These are phyloP conservation scores for Didymella pinodella DNA, from an alignment of 2,329 filamentous ascomycete genomes.

Conservation along the genomic window DNA sequence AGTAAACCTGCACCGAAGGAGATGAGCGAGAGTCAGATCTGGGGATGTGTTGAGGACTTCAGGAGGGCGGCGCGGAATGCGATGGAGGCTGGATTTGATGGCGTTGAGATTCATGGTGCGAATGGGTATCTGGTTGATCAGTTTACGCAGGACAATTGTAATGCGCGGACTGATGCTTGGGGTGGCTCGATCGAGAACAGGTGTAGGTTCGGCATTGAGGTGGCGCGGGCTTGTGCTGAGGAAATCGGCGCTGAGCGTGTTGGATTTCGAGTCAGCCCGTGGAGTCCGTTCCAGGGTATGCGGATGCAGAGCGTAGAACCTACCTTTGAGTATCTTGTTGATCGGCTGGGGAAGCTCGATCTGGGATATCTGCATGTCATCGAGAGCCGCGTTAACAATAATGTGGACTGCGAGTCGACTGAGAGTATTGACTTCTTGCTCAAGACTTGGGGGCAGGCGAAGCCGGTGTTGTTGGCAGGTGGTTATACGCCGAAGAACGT, in stretches of 20 bases:
- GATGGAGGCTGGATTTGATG: constrained; percentile 64
- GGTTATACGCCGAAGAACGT: constrained; percentile 49
- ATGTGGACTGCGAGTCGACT: constrained; percentile 40
- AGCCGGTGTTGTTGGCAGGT: constrained; percentile 48
- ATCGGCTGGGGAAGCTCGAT: constrained; percentile 58
- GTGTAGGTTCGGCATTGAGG: constrained; percentile 60
- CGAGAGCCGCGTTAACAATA: constrained; percentile 63
- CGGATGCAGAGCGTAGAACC: constrained; percentile 67
- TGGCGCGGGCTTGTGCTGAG: constrained; percentile 58
- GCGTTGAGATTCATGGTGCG: constrained; percentile 63
- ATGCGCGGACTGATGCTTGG: constrained; percentile 59
- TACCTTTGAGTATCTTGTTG: constrained; percentile 66
- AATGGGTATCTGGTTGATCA: constrained; percentile 72
- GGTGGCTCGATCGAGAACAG: constrained; percentile 61
- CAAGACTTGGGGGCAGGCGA: constrained; percentile 18
- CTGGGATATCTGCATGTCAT: constrained; percentile 61
- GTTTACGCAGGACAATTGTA: constrained; percentile 67
- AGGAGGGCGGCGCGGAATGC: constrained; percentile 54
- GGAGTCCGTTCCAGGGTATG: constrained; percentile 69
- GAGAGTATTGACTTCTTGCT: constrained; percentile 35
- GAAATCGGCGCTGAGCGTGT: constrained; percentile 64
- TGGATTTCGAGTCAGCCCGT: constrained; percentile 68
- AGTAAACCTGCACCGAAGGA: constrained; percentile 10
- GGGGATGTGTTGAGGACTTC: constrained; percentile 47
- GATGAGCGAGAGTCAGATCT: constrained; percentile 51